These are phyloP conservation scores for Kluyveromyces nonfermentans DNA, from an alignment of 805 yeast species.

Conservation along the genomic window DNA sequence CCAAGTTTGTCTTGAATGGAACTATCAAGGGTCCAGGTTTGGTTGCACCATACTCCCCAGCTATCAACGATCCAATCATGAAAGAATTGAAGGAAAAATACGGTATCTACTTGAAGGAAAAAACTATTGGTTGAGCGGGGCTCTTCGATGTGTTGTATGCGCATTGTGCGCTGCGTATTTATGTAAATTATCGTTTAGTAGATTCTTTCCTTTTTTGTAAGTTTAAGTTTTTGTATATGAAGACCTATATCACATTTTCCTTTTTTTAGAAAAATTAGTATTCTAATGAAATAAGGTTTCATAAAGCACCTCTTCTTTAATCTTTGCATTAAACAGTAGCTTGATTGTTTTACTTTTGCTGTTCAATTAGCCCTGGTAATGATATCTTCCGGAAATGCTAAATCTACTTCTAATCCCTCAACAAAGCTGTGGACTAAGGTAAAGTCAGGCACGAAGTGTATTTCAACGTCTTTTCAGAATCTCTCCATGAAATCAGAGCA, in stretches of 20 bases:
- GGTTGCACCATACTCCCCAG: conserved; percentile 87
- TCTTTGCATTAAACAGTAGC: too few relatives aligned
- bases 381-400: neutral
- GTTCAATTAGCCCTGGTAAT: neutral
- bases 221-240: too few relatives aligned
- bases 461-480: conserved; percentile 22
- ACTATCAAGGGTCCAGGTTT: conserved; percentile 71
- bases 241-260: too few relatives aligned
- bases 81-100: conserved; percentile 84
- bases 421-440: conserved; percentile 25
- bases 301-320: too few relatives aligned
- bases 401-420: neutral
- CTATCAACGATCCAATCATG: conserved; percentile 84
- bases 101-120: conserved; percentile 81
- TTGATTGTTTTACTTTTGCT: too few relatives aligned
- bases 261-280: too few relatives aligned
- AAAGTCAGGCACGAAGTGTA: conserved; percentile 23
- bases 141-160: neutral
- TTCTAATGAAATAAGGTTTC: too few relatives aligned
- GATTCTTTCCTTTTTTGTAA: too few relatives aligned
- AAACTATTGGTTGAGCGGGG: conserved; percentile 42
- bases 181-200: neutral
- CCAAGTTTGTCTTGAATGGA: conserved; percentile 77
- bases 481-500: conserved; percentile 28
- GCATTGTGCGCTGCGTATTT: neutral